Conservation (phyloP, 1,284 basidiomycete species). For the Farysia itapuensis region DNA sequence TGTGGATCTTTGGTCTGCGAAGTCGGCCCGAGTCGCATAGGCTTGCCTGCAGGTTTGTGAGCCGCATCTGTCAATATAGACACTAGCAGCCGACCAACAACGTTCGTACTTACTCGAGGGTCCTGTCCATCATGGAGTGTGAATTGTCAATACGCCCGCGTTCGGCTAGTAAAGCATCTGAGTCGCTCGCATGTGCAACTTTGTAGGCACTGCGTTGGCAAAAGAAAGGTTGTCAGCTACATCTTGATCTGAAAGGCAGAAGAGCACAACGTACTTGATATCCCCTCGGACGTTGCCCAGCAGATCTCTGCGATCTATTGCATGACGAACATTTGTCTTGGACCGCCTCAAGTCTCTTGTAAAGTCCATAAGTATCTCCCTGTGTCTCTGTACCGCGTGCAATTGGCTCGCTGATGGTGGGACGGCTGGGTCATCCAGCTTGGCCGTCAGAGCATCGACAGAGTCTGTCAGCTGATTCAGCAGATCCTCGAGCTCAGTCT, state of each 20-base stretch:
- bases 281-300: conserved; percentile 90
- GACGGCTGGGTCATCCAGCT: conserved; percentile 73
- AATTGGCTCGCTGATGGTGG: conserved; percentile 80
- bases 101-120: conserved; percentile 72
- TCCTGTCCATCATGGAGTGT: conserved; percentile 90
- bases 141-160: conserved; percentile 85
- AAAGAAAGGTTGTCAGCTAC: neutral
- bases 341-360: conserved; percentile 67
- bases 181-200: conserved; percentile 69
- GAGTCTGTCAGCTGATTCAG: conserved; percentile 64
- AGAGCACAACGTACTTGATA: conserved; percentile 72
- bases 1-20: conserved; percentile 77
- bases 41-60: conserved; percentile 88
- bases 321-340: conserved; percentile 67
- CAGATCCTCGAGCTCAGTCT: conserved; percentile 81
- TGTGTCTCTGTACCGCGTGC: conserved; percentile 83
- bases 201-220: conserved; percentile 70
- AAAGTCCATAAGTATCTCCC: conserved; percentile 86
- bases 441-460: conserved; percentile 65
- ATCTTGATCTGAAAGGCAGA: neutral
- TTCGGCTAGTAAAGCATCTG: conserved; percentile 84
- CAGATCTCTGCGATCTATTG: conserved; percentile 81
- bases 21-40: conserved; percentile 93
- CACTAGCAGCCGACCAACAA: no score
- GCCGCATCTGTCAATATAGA: no score